Evolutionary conservation across 805 yeast species (phyloP), one percentile per base, ranked within the genome.

Genomic region (Nakazawaea siamensis): DNA sequence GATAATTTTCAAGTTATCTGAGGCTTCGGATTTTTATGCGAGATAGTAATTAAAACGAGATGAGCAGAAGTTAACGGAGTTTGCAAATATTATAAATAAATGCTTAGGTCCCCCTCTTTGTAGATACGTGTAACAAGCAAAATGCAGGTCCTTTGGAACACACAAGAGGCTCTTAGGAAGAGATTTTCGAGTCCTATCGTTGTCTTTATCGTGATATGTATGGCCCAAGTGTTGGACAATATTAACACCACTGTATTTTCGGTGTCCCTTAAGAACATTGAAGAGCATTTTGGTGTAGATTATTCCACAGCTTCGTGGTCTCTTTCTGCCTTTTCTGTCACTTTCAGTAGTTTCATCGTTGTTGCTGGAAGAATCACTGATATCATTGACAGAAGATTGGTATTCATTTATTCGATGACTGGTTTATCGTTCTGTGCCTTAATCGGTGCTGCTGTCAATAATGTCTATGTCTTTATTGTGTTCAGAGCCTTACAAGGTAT

Each of bases 341-440:
- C 64, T 0, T 45, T 60, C 18, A 60, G 61, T 12, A 51, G 64
- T 2, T 59, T 60, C 40, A 61, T 61, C 34, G 52, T 61, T 30
- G 31, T 58, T 12, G 49, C 54, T 33, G 66, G 67, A 10, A 55
- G 61, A 31, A 20, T 58, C 3, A 55, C 54, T 5, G 66, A 61
- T 41, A 46, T 57, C n/a, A 26, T 60, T 5, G 66, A 66, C 19
- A 54, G 53, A 19, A 47, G 52, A 7, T 18, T 31, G 9, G 42
- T 57, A 4, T 55, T 50, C 33, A 32, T 46, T 2, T 21, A 36
- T 12, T 57, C 59, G n/a, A 31, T 54, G 20, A 41, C 44, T 21
- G 17, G 38, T 9, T 39, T 52, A 26, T 46, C 53, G 3, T 26
- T 59, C 1, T 45, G 48, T 25, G 47, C 59, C 5, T 40, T 60